These are phyloP conservation scores for Colletotrichum magnum DNA, from an alignment of 2,329 filamentous ascomycete species.

Conservation along the genomic window DNA sequence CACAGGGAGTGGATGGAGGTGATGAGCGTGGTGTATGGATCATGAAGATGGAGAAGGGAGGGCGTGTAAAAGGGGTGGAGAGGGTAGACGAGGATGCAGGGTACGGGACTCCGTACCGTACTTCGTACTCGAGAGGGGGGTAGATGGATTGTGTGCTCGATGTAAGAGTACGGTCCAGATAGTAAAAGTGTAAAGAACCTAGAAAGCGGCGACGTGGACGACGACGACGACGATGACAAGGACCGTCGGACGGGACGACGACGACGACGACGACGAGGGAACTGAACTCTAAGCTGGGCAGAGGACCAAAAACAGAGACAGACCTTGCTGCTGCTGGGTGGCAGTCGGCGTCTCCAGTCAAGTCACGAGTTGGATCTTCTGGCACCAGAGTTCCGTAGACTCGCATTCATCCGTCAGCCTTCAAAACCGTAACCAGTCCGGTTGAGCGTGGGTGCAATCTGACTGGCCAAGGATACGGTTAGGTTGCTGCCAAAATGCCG, in stretches of 20 bases:
- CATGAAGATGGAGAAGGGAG: conserved; percentile 34
- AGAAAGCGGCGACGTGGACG: conserved; percentile 21
- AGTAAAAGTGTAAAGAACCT: conserved; percentile 36
- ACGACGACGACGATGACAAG: conserved; percentile 21
- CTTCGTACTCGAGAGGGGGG: conserved; percentile 1
- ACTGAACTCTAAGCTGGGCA: conserved; percentile 25
- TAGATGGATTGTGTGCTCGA: conserved; percentile 3
- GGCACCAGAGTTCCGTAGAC: conserved; percentile 24
- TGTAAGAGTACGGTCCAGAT: conserved; percentile 18
- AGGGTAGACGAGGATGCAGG: conserved; percentile 12
- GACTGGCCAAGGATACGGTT: conserved; percentile 2
- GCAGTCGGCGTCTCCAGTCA: conserved; percentile 24
- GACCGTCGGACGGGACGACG: conserved; percentile 27
- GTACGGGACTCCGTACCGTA: conserved; percentile 1
- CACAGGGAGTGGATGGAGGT: conserved; percentile 34
- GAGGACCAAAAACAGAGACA: conserved; percentile 1
- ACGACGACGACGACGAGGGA: conserved; percentile 33
- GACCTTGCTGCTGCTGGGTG: conserved; percentile 16
- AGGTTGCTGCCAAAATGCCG: conserved; percentile 14
- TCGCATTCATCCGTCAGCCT: conserved; percentile 27
- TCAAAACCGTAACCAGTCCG: conserved; percentile 24
- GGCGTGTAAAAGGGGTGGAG: conserved; percentile 28
- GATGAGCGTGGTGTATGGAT: conserved; percentile 31
- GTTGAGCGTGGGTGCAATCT: not conserved
- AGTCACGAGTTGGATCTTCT: conserved; percentile 27